These are phyloP conservation scores for Oldenlandia corymbosa DNA, from an alignment of 257 asterid genomes.

Conservation along the genomic window DNA sequence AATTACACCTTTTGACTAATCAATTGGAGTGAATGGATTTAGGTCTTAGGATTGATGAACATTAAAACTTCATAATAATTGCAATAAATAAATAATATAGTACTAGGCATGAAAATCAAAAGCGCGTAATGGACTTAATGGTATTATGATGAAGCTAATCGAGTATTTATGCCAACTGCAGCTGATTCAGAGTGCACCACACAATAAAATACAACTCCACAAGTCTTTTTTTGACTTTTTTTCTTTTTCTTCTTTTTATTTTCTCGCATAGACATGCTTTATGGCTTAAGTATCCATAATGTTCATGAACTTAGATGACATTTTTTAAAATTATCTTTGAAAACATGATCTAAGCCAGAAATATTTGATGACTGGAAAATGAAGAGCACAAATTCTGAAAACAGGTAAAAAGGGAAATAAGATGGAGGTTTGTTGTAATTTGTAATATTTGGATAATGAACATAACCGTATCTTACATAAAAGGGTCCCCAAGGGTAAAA, in stretches of 20 bases:
- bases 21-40: slow-evolving; percentile 1
- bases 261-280: too few species aligned
- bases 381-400: too few species aligned
- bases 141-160: not conserved
- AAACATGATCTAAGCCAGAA: too few species aligned
- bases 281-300: too few species aligned
- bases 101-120: not conserved
- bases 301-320: too few species aligned
- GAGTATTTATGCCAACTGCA: slow-evolving; percentile 19
- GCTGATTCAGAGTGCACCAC: slow-evolving; percentile 7
- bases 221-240: slow-evolving; percentile 1
- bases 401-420: too few species aligned
- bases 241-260: too few species aligned
- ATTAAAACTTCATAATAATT: too few species aligned
- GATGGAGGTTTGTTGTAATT: not conserved
- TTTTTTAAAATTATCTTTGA: too few species aligned
- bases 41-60: too few species aligned
- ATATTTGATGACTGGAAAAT: too few species aligned
- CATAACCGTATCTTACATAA: not conserved
- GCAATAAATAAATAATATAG: too few species aligned
- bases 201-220: not conserved
- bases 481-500: not conserved
- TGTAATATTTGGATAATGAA: not conserved
- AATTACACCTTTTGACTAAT: not conserved
- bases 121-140: slow-evolving; percentile 25